These are phyloP conservation scores for Gossypium aridum DNA, from an alignment of 441 rosid genomes.

Conservation along the genomic window DNA sequence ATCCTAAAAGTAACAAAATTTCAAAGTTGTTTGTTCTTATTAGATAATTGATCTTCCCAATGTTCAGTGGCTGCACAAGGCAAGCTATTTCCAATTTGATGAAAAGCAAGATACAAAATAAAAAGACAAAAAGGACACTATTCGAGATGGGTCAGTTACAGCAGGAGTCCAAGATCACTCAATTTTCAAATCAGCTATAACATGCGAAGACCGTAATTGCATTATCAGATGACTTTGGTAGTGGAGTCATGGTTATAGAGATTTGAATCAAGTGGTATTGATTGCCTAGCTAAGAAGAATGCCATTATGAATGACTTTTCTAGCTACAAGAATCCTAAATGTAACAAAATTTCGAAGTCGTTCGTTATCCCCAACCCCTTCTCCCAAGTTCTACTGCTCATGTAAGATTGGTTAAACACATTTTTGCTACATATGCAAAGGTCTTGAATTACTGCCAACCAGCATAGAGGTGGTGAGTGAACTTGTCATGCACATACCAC, in stretches of 20 bases:
- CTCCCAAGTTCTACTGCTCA: background rate
- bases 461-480: background rate
- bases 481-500: background rate
- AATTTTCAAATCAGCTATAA: background rate
- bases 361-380: background rate
- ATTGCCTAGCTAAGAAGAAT: background rate
- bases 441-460: background rate
- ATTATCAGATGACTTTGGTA: background rate
- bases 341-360: background rate
- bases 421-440: background rate
- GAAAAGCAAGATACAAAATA: background rate
- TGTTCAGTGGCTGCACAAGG: background rate
- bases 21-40: too few species aligned
- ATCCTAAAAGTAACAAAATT: too few species aligned
- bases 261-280: background rate
- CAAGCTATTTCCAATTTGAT: background rate
- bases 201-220: background rate
- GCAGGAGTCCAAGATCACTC: background rate
- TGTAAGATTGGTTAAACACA: background rate
- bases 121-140: too few species aligned
- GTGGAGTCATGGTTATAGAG: background rate
- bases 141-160: background rate
- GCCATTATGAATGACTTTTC: background rate
- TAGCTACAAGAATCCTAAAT: background rate
- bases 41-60: too few species aligned